A percentile compares a stretch with the other conserved stretches of the same genome.
phyloP scores from a whole-genome alignment of 768 basidiomycete genomes.

The Agrocybe chaxingu region DNA sequence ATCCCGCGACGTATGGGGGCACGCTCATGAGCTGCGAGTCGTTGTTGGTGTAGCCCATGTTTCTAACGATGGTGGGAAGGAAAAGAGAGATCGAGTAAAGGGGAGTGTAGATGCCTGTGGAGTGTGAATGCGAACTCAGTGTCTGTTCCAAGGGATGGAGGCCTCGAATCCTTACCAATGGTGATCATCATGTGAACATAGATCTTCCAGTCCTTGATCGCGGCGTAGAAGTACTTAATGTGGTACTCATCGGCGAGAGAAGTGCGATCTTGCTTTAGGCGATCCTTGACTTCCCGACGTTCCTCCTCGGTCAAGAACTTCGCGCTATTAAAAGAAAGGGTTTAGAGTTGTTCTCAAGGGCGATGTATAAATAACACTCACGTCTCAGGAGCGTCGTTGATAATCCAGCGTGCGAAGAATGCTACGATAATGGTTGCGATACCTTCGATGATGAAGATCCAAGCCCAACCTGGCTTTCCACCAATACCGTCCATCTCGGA shows the following conservation, averaged over 20 bases:
- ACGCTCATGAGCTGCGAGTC: constrained; percentile 29
- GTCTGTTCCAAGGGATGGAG: too few species aligned
- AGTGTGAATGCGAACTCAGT: too few species aligned
- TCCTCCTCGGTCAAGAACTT: constrained; percentile 26
- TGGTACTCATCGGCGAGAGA: constrained; percentile 26
- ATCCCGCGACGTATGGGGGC: constrained; percentile 27
- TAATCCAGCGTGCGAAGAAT: constrained; percentile 21
- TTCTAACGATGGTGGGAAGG: constrained; percentile 27
- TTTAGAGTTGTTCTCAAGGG: neutral
- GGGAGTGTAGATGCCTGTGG: constrained; percentile 25
- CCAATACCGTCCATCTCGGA: constrained; percentile 23
- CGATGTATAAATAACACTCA: constrained; percentile 6
- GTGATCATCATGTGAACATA: constrained; percentile 31
- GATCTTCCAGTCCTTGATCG: constrained; percentile 30
- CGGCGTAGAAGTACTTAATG: constrained; percentile 22
- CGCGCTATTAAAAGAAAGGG: constrained; percentile 13
- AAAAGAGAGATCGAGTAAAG: constrained; percentile 30
- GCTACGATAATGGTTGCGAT: constrained; percentile 25
- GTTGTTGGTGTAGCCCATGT: constrained; percentile 25
- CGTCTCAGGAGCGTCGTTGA: constrained; percentile 27
- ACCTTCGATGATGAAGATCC: constrained; percentile 32
- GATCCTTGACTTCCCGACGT: constrained; percentile 23
- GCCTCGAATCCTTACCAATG: constrained; percentile 15
- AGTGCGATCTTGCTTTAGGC: constrained; percentile 24
- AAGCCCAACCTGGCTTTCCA: constrained; percentile 28